phyloP scores from a whole-genome alignment of 2,329 filamentous ascomycete genomes.

The Leptographium radiaticola region DNA sequence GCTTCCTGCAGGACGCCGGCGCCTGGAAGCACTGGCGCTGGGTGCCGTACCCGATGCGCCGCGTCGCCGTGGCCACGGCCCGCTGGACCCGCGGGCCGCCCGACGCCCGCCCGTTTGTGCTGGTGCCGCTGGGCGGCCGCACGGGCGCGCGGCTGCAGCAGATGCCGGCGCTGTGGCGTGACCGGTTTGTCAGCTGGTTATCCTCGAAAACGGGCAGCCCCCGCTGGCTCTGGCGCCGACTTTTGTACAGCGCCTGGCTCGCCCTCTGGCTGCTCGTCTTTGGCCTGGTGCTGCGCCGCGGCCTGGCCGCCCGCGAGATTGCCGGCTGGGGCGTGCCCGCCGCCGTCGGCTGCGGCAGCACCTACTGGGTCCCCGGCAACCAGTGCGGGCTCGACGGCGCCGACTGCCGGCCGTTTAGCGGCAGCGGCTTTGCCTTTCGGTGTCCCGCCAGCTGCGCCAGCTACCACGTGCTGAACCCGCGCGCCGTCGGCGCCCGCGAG shows the following conservation, averaged over 20 bases:
- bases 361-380: conserved; percentile 61
- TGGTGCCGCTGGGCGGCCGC: conserved; percentile 34
- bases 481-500: conserved; percentile 60
- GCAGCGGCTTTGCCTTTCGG: conserved; percentile 56
- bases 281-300: conserved; percentile 52
- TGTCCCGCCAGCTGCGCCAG: conserved; percentile 61
- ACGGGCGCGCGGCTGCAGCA: conserved; percentile 37
- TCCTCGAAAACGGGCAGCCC: conserved; percentile 35
- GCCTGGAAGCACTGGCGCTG: conserved; percentile 40
- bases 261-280: conserved; percentile 59
- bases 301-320: conserved; percentile 46
- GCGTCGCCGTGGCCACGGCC: conserved; percentile 25
- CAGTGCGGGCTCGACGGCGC: conserved; percentile 62
- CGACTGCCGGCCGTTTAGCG: conserved; percentile 62
- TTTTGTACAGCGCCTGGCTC: conserved; percentile 46
- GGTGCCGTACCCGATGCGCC: conserved; percentile 43
- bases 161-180: conserved; percentile 49
- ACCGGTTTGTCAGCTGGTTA: conserved; percentile 39
- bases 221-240: conserved; percentile 44
- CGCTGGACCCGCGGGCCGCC: conserved; percentile 44
- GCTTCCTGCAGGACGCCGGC: conserved; percentile 44
- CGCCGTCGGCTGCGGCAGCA: conserved; percentile 51
- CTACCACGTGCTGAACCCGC: conserved; percentile 53
- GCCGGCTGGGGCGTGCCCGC: conserved; percentile 53
- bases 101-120: conserved; percentile 36